Base-by-base conservation (phyloP, 179 eudicot genomes). In the Drosera spatulata region DNA sequence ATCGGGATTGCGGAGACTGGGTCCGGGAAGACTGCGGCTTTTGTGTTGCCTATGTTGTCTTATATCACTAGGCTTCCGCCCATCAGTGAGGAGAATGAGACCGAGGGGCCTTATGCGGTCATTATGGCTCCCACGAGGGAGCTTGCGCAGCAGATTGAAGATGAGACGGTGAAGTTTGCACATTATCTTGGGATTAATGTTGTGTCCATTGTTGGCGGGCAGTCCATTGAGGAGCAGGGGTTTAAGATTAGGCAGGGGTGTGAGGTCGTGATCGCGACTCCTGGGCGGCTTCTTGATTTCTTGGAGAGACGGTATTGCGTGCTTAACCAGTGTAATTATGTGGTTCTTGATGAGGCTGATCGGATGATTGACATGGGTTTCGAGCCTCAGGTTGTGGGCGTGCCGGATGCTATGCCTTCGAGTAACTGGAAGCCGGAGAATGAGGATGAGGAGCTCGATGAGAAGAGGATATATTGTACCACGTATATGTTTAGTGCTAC, bases 301-400 rank as follows among this genome's bases (percentile, higher is more conserved):
- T 71, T 89, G 53, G 91, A 86, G 71, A 80, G 95, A 63, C 79
- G 93, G 15, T 83, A 77, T 67, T 82, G 77, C 61, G 95, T 87
- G 38, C 66, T 90, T 41, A 90, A 90, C 65, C 97, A 90, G 80
- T 90, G 97, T 62, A 85, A 90, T 60, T 90, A 90, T 69, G 93
- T 90, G 10, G 97, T 90, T 54, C 89, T 90, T 60, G 97, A 90
- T 56, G 97, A 89, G 76, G 97, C 97, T 62, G 97, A 89, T 66
- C 82, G 93, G 12, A 89, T 89, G 97, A 89, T 87, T 53, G 97
- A 89, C 67, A 84, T 89, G 97, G 95, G 97, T 66, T 89, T 89
- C 54, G 95, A 87, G 65, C 97, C 90, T 0, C 97, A 90, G 70
- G 95, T 90, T 59, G 79, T 84, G 33, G 97, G 95, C 60, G 97